phyloP scores from a whole-genome alignment of 768 basidiomycete genomes.

The Fibroporia radiculosa region DNA sequence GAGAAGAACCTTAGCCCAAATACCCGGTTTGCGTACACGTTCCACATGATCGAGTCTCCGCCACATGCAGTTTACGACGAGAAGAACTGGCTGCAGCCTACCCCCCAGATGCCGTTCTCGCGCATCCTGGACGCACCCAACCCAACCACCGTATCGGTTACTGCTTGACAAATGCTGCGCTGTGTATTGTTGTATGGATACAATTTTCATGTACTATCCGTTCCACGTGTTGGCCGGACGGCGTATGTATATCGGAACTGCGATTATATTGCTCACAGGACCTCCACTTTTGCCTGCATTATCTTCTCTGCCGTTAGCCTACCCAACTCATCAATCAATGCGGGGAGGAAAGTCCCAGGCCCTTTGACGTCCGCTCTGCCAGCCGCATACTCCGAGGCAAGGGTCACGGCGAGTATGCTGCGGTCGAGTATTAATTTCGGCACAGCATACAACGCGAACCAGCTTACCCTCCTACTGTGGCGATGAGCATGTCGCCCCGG shows the following conservation, averaged over 20 bases:
- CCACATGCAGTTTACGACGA: conserved; percentile 70
- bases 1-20: conserved; percentile 75
- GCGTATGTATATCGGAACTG: neutral
- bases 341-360: conserved; percentile 57
- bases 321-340: conserved; percentile 56
- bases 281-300: conserved; percentile 21
- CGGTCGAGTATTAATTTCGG: neutral
- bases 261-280: neutral
- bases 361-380: conserved; percentile 44
- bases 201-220: neutral
- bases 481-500: conserved; percentile 72
- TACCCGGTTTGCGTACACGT: conserved; percentile 91
- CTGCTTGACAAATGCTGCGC: conserved; percentile 5
- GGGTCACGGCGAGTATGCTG: conserved; percentile 48
- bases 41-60: conserved; percentile 85
- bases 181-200: too few relatives aligned
- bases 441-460: neutral
- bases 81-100: conserved; percentile 96
- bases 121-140: conserved; percentile 37
- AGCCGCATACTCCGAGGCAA: conserved; percentile 57
- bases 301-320: conserved; percentile 32
- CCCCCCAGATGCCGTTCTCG: conserved; percentile 74
- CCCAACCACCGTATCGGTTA: conserved; percentile 11
- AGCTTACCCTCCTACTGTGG: conserved; percentile 68
- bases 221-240: neutral